phyloP scores from a whole-genome alignment of 331 rosid species.

The Malus hybrid region DNA sequence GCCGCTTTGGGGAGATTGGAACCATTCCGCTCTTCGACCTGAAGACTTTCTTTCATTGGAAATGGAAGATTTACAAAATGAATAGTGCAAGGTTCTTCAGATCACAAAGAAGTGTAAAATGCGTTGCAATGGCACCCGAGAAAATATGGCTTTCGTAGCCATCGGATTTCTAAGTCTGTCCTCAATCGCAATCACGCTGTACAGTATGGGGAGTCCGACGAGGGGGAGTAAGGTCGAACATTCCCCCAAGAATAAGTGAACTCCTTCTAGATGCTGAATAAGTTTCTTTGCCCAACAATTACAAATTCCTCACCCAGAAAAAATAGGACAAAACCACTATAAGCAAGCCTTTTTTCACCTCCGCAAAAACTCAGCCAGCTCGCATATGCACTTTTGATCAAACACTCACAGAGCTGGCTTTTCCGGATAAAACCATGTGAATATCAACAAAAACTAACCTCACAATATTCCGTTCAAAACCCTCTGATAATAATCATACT shows the following conservation, averaged over 20 bases:
- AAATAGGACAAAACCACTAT: slow-evolving; percentile 24
- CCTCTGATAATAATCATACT: slow-evolving; percentile 93
- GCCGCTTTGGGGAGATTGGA: slow-evolving; percentile 5
- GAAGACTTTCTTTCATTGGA: neutral
- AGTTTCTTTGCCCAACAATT: slow-evolving; percentile 16
- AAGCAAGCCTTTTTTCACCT: slow-evolving; percentile 19
- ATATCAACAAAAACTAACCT: slow-evolving; percentile 25
- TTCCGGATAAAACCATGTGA: slow-evolving; percentile 26
- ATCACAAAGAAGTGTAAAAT: slow-evolving; percentile 10
- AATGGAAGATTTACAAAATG: slow-evolving; percentile 16
- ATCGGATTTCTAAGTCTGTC: slow-evolving; percentile 8
- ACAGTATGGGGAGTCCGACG: slow-evolving; percentile 25
- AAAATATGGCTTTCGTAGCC: slow-evolving; percentile 19
- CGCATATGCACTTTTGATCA: slow-evolving; percentile 11
- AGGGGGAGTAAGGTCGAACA: slow-evolving; percentile 23
- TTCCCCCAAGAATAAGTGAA: slow-evolving; percentile 16
- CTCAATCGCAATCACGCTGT: slow-evolving; percentile 31
- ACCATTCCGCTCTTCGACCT: neutral
- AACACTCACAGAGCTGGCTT: slow-evolving; percentile 23
- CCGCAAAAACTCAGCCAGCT: slow-evolving; percentile 25
- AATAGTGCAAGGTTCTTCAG: slow-evolving; percentile 5
- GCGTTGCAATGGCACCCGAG: slow-evolving; percentile 10
- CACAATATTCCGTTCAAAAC: slow-evolving; percentile 96
- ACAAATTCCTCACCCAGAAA: slow-evolving; percentile 31
- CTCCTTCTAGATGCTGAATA: slow-evolving; percentile 12